Base-by-base conservation (phyloP, 2,329 filamentous ascomycete genomes). In the Stemphylium vesicarium region DNA sequence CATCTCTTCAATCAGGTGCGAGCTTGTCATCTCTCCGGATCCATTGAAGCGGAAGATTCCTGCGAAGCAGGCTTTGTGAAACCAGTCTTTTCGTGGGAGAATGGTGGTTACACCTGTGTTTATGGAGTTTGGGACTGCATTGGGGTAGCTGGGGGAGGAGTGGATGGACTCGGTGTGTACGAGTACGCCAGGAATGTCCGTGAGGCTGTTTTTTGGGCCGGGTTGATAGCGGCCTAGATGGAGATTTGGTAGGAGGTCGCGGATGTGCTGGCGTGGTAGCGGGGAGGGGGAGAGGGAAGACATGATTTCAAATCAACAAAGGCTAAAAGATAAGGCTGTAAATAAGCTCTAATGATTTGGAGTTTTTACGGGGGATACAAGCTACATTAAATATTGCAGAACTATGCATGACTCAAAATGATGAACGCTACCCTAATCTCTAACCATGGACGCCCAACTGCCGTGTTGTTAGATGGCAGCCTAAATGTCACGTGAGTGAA, bases 41-140 rank as follows among this genome's bases (percentile, higher is more conserved):
- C 86, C 85, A 61, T 88, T 88, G 76, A 88, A 87, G 56, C 81
- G 80, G 72, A 87, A 87, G 42, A 76, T 70, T 9, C 76, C 77
- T 2, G 78, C 76, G 50, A 78, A 78, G 53, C 75, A 78, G 3
- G 74, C 78, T 31, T 72, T 69, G 50, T 75, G 61, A 59, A 77
- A 78, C 65, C 74, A 78, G 53, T 78, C 72, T 35, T 69, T 70
- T 9, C 77, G 75, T 0, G 79, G 78, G 0, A 79, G 68, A 50
- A 81, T 79, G 20, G 76, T 75, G 0, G 79, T 80, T 0, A 80
- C 65, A 13, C 78, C 79, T 4, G 78, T 81, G 54, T 76, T 77
- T 58, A 76, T 72, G n/a, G 65, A 62, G 15, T 60, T 63, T 6
- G 62, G 40, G 1, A 70, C 51, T 2, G 69, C 65, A 48, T 72